Percentiles rank a stretch among this genome's conserved stretches.
These are phyloP conservation scores for Chenopodium album DNA, from an alignment of 148 eudicot species.

Conservation along the genomic window DNA sequence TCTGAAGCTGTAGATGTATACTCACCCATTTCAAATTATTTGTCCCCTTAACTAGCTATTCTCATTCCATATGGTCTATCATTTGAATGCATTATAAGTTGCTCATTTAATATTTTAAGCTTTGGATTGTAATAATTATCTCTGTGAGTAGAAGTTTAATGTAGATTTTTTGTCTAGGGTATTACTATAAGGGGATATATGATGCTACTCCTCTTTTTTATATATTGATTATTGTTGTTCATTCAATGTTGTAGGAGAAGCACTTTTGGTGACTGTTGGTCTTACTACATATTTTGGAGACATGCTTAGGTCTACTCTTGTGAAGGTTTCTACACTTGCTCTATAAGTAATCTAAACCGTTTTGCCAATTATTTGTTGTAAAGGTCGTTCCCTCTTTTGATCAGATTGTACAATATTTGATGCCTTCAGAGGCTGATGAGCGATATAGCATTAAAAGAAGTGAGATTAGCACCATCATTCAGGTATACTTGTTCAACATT, in stretches of 20 bases:
- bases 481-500: conserved; percentile 40
- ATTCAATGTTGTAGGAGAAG: conserved; percentile 64
- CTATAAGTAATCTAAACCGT: background rate
- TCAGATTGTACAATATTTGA: conserved; percentile 39
- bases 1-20: background rate
- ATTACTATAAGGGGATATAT: background rate
- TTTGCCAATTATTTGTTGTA: background rate
- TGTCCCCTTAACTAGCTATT: background rate
- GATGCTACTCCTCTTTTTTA: conserved; percentile 1
- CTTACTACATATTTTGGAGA: conserved; percentile 84
- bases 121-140: background rate
- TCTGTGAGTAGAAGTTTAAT: background rate
- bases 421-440: conserved; percentile 33
- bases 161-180: background rate
- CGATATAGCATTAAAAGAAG: conserved; percentile 50
- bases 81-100: background rate
- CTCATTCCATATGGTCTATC: background rate
- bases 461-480: conserved; percentile 77
- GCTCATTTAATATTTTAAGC: background rate
- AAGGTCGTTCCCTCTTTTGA: conserved; percentile 16
- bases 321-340: conserved; percentile 49
- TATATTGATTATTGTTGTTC: conserved; percentile 6
- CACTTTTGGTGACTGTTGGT: conserved; percentile 80
- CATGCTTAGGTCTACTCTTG: conserved; percentile 59
- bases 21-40: background rate